phyloP scores from a whole-genome alignment of 78 protist species.

The Anaeramoeba flamelloides region DNA sequence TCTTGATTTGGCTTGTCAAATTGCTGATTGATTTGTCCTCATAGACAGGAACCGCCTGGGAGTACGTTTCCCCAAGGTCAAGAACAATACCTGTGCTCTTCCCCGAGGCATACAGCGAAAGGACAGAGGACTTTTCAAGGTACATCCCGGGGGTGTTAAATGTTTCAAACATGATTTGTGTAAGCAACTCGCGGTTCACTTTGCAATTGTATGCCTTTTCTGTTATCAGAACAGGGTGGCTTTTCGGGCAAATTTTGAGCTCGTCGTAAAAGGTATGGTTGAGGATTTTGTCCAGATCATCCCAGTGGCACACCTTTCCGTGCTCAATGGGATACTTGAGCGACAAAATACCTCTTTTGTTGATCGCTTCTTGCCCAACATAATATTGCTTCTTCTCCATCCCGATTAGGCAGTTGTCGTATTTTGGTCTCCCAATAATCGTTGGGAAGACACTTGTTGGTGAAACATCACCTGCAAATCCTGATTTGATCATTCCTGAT shows the following conservation, averaged over 20 bases:
- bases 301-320: conserved; percentile 13
- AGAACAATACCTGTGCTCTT: conserved; percentile 21
- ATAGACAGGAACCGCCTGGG: conserved; percentile 16
- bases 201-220: conserved; percentile 2
- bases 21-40: conserved; percentile 17
- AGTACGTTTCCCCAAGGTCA: conserved; percentile 11
- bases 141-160: conserved; percentile 23
- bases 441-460: too few relatives aligned
- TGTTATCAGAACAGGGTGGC: conserved; percentile 9
- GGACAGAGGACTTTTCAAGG: conserved; percentile 20
- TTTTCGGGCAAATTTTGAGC: conserved; percentile 7
- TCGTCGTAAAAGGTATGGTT: conserved; percentile 14
- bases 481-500: too few relatives aligned
- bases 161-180: conserved; percentile 20
- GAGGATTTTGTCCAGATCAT: conserved; percentile 1
- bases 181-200: conserved; percentile 4
- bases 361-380: too few relatives aligned
- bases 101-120: conserved; percentile 19
- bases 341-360: too few relatives aligned
- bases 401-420: too few relatives aligned
- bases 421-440: too few relatives aligned
- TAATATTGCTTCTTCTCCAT: too few relatives aligned
- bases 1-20: too few relatives aligned
- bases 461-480: too few relatives aligned
- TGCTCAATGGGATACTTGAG: background rate